Percentiles rank a stretch among this genome's conserved stretches.
Evolutionary conservation across 2,329 filamentous ascomycete genomes (phyloP).

Genomic region (Aureobasidium leucospermi): DNA sequence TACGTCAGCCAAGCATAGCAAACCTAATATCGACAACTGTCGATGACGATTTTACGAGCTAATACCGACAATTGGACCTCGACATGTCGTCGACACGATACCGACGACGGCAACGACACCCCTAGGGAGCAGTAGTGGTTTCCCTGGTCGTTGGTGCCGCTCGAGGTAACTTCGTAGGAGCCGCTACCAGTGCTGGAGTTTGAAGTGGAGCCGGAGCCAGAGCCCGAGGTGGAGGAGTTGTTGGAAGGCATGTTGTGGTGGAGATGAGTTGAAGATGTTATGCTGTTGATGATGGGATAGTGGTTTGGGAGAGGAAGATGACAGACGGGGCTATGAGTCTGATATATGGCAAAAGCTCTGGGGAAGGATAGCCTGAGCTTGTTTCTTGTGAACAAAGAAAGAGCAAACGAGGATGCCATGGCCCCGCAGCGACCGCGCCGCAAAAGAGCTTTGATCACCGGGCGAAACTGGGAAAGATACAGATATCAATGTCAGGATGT

Average conservation of each 20-base stretch:
- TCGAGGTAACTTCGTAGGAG: conserved; percentile 33
- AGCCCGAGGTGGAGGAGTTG: conserved; percentile 14
- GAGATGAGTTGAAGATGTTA: background rate
- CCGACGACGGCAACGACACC: no score
- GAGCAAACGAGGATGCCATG: background rate
- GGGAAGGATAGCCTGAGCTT: background rate
- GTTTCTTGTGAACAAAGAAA: background rate
- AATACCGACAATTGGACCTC: no score
- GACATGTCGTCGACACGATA: no score
- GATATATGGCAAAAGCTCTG: background rate
- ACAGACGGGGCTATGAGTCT: background rate
- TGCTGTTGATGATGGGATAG: background rate
- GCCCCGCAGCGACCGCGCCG: background rate
- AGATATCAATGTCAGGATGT: no score
- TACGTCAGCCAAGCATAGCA: no score
- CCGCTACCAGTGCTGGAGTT: conserved; percentile 12
- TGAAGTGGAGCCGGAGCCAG: conserved; percentile 8
- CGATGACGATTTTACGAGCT: no score
- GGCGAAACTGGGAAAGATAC: background rate
- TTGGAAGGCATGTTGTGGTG: conserved; percentile 1
- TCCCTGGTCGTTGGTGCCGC: conserved; percentile 59
- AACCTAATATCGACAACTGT: no score
- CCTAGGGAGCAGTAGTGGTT: conserved; percentile 67
- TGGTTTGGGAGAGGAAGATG: background rate
- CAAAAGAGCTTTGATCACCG: background rate